Percentiles rank a stretch among this genome's conserved stretches.
phyloP scores from a whole-genome alignment of 257 asterid genomes.

The Solanum microdontum region DNA sequence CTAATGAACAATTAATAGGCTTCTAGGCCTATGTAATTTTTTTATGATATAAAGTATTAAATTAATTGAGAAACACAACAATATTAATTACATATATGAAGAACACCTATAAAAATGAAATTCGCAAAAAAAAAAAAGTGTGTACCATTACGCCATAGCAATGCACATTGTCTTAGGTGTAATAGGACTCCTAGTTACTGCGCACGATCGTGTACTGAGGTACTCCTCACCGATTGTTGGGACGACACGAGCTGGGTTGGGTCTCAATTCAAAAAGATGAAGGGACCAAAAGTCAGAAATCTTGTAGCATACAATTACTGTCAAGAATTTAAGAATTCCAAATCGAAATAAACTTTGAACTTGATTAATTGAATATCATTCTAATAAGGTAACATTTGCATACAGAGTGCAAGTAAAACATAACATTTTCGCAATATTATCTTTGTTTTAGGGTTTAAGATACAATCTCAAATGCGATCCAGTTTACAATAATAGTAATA shows the following conservation, averaged over 20 bases:
- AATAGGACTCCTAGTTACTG: neutral
- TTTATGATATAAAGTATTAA: too few relatives aligned
- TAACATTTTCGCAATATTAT: neutral
- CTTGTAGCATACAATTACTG: neutral
- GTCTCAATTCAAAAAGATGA: neutral
- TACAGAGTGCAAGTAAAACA: neutral
- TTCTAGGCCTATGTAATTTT: neutral
- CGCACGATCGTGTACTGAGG: neutral
- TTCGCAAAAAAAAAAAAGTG: too few relatives aligned
- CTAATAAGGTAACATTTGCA: neutral
- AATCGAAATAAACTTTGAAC: neutral
- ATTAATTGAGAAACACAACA: too few relatives aligned
- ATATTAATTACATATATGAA: too few relatives aligned
- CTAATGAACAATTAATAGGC: neutral
- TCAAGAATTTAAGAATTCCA: neutral
- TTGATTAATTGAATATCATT: neutral
- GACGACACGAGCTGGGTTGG: neutral
- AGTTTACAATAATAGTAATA: neutral
- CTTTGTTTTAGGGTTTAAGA: neutral
- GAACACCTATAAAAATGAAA: too few relatives aligned
- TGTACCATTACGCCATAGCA: neutral
- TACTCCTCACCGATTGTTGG: neutral
- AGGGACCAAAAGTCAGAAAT: neutral
- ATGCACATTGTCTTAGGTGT: neutral
- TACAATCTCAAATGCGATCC: neutral